Conservation (phyloP, 176 grass and related monocot species). For the Miscanthus lutarioriparius region DNA sequence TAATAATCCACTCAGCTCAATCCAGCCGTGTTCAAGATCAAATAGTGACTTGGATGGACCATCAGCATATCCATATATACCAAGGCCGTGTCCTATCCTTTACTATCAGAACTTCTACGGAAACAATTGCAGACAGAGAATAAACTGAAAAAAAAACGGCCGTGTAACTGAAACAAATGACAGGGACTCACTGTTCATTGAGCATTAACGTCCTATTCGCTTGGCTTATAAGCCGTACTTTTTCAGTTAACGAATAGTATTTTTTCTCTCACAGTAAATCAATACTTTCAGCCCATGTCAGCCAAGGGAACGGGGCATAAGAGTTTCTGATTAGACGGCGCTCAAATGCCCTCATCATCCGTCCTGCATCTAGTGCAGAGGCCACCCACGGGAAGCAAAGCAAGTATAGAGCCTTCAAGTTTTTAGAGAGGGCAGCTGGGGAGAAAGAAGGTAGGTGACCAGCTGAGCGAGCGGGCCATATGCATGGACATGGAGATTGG, state of each 20-base stretch:
- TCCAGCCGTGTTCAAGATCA: neutral
- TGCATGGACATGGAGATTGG: neutral
- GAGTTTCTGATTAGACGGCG: neutral
- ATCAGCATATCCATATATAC: too few relatives aligned
- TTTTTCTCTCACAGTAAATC: too few relatives aligned
- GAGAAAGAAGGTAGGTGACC: neutral
- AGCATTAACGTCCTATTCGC: too few relatives aligned
- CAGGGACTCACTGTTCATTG: neutral
- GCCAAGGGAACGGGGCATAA: too few relatives aligned
- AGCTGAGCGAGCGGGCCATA: too few relatives aligned
- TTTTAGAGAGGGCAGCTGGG: neutral
- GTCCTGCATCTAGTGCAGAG: too few relatives aligned
- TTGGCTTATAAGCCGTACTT: too few relatives aligned
- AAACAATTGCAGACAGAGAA: neutral
- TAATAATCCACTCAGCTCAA: neutral
- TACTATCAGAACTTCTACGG: neutral
- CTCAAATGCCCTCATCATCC: neutral
- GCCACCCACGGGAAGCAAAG: neutral
- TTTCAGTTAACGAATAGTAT: too few relatives aligned
- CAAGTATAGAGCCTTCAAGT: neutral
- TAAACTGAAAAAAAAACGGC: conserved; percentile 14
- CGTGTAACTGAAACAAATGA: neutral
- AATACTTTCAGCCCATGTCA: too few relatives aligned
- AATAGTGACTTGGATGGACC: neutral
- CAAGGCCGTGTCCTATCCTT: neutral